Base-by-base conservation (phyloP, 257 asterid species). In the Cynanchum wilfordii region DNA sequence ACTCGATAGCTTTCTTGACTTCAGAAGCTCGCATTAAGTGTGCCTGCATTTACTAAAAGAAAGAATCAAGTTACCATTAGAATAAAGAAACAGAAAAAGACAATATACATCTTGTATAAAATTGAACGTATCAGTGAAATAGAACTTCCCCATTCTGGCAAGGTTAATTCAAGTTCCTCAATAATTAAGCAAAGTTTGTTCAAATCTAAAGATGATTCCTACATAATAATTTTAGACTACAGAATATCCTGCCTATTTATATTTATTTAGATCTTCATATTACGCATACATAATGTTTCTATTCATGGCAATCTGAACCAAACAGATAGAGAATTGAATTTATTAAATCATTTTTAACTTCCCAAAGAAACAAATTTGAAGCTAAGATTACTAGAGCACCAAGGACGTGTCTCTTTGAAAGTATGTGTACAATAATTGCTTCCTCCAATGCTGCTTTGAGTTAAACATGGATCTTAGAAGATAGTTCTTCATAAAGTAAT, bases 11-110 rank as follows among this genome's bases (percentile, higher is more conserved):
- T 75, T 86, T 86, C 85, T 95, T 95, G 69, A 95, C 96, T 81
- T 95, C 96, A 76, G 96, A 87, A 84, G 99, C 98, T 86, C 91
- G 87, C 77, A 83, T 76, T 73, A 95, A 90, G 86, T 81, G 97
- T 83, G 97, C 86, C 99, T 95, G 96, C 95, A 91, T 86, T 92
- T 96, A 92, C 97, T 87, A 95, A 88, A 88, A 81, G 84, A 84
- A 82, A 75, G 80, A 83, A 89, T 88, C 89, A 92, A 90, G 87
- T 92, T 84, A 87, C 82, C 80, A 70, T 79, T 71, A 56, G 78
- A 78, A 59, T 33, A 73, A 62, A 54, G 63, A 25, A 78, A 29
- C 27, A 17, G 29, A 30, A 15, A 62, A 54, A 20, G 29, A 9
- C 30, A 56, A 38, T 56, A 60, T 71, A 71, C 49, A 72, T 80